These are phyloP conservation scores for Effrenium voratum DNA, from an alignment of 73 alveolate genomes.

Conservation along the genomic window DNA sequence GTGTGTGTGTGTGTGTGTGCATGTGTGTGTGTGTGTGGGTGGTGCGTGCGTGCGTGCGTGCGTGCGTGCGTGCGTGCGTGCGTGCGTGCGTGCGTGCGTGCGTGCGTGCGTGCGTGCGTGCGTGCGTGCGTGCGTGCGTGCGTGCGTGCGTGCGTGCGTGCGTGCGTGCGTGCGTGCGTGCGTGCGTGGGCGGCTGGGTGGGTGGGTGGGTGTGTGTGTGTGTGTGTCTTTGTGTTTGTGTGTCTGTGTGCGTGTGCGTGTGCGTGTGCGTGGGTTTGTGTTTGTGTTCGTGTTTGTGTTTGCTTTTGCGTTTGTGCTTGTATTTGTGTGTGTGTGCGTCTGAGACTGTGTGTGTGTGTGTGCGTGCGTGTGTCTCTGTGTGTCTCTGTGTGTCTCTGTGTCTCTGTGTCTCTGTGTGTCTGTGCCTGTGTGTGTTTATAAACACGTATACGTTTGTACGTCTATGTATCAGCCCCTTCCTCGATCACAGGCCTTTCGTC, in stretches of 20 bases:
- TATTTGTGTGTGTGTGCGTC: neutral
- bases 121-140: neutral
- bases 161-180: neutral
- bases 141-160: neutral
- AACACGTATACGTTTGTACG: no score
- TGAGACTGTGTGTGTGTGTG: neutral
- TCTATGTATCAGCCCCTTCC: no score
- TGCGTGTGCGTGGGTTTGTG: neutral
- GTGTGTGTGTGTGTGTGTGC: neutral
- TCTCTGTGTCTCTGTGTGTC: no score
- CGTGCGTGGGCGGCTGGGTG: neutral
- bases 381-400: no score
- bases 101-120: neutral
- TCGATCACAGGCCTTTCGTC: no score
- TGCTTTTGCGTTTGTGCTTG: neutral
- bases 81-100: neutral
- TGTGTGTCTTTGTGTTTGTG: neutral
- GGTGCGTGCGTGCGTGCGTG: neutral
- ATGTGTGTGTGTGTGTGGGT: neutral
- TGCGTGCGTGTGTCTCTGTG: neutral
- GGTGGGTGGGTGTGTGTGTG: slow-evolving; percentile 2
- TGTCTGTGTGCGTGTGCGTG: neutral
- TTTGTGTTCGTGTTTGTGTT: neutral
- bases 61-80: neutral
- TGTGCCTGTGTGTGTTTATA: no score